Base-by-base conservation (phyloP, 768 basidiomycete genomes). In the Hebeloma cylindrosporum region DNA sequence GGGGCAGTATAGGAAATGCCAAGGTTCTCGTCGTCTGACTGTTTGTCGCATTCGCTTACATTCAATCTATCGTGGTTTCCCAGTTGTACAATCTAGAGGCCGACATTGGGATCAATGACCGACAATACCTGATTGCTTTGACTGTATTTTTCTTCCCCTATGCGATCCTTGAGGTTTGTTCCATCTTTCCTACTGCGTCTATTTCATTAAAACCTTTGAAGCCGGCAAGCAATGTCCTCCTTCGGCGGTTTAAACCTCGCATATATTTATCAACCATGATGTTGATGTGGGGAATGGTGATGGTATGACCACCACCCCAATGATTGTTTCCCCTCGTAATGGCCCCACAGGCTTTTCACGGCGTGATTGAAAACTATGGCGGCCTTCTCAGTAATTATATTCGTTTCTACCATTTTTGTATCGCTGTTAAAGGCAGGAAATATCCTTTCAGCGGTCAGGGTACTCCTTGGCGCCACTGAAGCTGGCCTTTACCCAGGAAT, bases 111-210 rank as follows among this genome's bases (percentile, higher is more conserved):
- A 78, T 86, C 20, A 74, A 71, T 5, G 79, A 85, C 55, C 74
- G 67, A 35, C 83, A 85, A 55, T 86, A 86, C 58, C 69, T 85
- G 22, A 70, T 83, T 41, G 81, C 82, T 3, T 66, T 86, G 38
- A 84, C 83, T 3, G 73, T 86, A 3, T 89, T 90, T 70, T 90
- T 88, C 67, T 82, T 87, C 45, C 81, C 82, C 7, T 89, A 83
- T 59, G 71, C 85, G 17, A 48, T 82, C 30, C 80, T 88, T 11
- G 85, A 87, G 73, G 85, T 83, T 47, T 68, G 44, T 4, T 23
- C 13, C 27, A 13, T 23, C 27, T 22, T 34, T 20, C 17, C 14
- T 11, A 35, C 40, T 14, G 18, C 25, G 30, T 17, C 41, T 16
- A 48, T 53, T 37, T 3, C 18, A 18, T 18, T 9, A 27, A 40